phyloP scores from a whole-genome alignment of 192 early-diverging fungal species.

The Coemansia erecta region DNA sequence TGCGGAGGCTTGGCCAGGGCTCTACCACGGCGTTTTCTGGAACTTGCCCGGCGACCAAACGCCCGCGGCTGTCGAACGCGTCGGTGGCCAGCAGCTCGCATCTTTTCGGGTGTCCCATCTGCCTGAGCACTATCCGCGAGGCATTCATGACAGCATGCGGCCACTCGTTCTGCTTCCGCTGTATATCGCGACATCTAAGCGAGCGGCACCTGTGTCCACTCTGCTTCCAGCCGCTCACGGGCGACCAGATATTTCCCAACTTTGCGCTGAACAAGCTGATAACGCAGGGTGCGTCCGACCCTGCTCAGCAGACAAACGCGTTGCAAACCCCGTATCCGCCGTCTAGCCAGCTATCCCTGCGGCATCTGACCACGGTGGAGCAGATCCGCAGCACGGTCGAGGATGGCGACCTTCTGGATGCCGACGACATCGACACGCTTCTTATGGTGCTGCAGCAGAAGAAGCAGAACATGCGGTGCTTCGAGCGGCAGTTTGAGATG shows the following conservation, averaged over 20 bases:
- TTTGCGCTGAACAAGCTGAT: constrained; percentile 58
- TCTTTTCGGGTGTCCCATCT: constrained; percentile 62
- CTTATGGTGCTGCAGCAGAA: constrained; percentile 59
- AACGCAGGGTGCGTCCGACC: constrained; percentile 10
- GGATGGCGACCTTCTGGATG: constrained; percentile 27
- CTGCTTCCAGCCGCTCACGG: constrained; percentile 58
- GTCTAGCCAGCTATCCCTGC: constrained; percentile 5
- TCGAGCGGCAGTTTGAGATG: constrained; percentile 59
- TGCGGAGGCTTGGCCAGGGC: no score
- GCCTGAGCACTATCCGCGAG: constrained; percentile 65
- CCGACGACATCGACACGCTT: constrained; percentile 63
- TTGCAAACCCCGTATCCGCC: no score
- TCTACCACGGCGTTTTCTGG: no score
- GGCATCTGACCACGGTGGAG: constrained; percentile 20
- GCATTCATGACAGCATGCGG: constrained; percentile 80
- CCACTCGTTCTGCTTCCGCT: constrained; percentile 81
- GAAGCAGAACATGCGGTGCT: constrained; percentile 59
- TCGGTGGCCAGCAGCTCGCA: not conserved
- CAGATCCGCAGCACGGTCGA: constrained; percentile 40
- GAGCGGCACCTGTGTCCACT: constrained; percentile 65
- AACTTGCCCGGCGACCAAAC: not conserved
- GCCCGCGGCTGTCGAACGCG: constrained; percentile 4
- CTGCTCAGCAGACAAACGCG: not conserved
- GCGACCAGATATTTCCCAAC: constrained; percentile 80
- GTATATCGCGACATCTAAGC: constrained; percentile 68